A percentile compares a stretch with the other conserved stretches of the same genome.
phyloP scores from a whole-genome alignment of 1,284 basidiomycete genomes.

The Gomphus bonarii region DNA sequence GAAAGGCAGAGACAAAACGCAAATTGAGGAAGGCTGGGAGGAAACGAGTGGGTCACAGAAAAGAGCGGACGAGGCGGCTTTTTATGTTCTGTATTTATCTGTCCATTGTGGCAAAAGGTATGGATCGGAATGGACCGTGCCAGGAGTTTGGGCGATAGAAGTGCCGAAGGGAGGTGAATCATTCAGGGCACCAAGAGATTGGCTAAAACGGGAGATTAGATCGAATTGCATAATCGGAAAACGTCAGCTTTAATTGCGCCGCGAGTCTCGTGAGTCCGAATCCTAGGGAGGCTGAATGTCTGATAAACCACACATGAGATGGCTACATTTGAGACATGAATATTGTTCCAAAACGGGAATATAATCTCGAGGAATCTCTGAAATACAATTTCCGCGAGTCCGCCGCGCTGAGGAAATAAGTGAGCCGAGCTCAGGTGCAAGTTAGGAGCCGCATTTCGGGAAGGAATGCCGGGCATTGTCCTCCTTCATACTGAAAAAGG shows the following conservation, averaged over 20 bases:
- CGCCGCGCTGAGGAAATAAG: background rate
- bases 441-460: background rate
- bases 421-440: background rate
- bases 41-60: slow-evolving; percentile 6
- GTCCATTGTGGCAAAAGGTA: background rate
- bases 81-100: slow-evolving; percentile 13
- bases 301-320: background rate
- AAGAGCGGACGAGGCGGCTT: slow-evolving; percentile 3
- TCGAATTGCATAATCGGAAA: background rate
- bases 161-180: background rate
- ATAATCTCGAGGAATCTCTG: background rate
- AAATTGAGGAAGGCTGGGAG: slow-evolving; percentile 3
- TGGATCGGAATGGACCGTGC: background rate
- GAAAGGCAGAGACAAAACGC: slow-evolving; percentile 10
- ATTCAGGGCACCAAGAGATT: background rate
- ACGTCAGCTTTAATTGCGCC: background rate
- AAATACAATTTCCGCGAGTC: slow-evolving; percentile 2
- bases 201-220: background rate
- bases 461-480: background rate
- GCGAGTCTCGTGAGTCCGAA: background rate
- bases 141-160: slow-evolving; percentile 1
- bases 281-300: background rate
- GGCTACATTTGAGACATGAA: background rate
- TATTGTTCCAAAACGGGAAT: background rate
- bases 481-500: background rate